Conservation (phyloP, 805 yeast genomes). For the Sugiyamaella marilandica region DNA sequence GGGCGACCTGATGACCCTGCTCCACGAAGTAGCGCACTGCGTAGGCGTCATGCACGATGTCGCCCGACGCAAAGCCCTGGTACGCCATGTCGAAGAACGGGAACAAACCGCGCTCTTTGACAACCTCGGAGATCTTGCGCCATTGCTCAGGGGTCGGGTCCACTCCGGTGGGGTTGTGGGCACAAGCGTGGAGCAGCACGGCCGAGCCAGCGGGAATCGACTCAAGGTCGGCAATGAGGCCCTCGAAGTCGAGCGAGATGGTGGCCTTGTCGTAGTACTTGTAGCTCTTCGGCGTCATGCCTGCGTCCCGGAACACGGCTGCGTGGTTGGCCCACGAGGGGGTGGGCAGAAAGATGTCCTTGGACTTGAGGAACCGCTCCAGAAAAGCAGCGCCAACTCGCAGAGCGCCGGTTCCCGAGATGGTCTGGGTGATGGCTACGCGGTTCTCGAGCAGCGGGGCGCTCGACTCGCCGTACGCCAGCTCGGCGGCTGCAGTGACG, state of each 20-base stretch:
- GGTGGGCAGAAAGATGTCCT: constrained; percentile 63
- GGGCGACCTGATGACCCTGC: constrained; percentile 38
- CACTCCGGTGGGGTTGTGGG: constrained; percentile 96
- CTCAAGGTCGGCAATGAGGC: constrained; percentile 55
- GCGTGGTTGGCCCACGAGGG: constrained; percentile 96
- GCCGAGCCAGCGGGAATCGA: constrained; percentile 54
- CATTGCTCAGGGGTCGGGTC: constrained; percentile 82
- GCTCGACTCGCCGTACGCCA: constrained; percentile 65
- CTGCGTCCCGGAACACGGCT: constrained; percentile 72
- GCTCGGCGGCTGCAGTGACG: constrained; percentile 60
- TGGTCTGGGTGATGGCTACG: constrained; percentile 78
- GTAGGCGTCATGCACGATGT: constrained; percentile 66
- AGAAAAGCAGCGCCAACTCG: constrained; percentile 80
- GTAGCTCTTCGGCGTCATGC: constrained; percentile 56
- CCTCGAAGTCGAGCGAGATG: constrained; percentile 61
- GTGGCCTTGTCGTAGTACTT: constrained; percentile 62
- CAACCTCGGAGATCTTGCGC: constrained; percentile 64
- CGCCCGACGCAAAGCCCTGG: constrained; percentile 91
- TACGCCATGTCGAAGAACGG: constrained; percentile 92
- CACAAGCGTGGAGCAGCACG: constrained; percentile 85
- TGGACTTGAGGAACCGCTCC: constrained; percentile 51
- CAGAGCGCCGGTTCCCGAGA: constrained; percentile 94
- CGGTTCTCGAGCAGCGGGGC: constrained; percentile 55
- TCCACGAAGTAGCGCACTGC: constrained; percentile 44
- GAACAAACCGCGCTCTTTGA: constrained; percentile 54